Percentiles rank a stretch among this genome's conserved stretches.
phyloP scores from a whole-genome alignment of 2,329 filamentous ascomycete genomes.

The Pseudogymnoascus sp. region DNA sequence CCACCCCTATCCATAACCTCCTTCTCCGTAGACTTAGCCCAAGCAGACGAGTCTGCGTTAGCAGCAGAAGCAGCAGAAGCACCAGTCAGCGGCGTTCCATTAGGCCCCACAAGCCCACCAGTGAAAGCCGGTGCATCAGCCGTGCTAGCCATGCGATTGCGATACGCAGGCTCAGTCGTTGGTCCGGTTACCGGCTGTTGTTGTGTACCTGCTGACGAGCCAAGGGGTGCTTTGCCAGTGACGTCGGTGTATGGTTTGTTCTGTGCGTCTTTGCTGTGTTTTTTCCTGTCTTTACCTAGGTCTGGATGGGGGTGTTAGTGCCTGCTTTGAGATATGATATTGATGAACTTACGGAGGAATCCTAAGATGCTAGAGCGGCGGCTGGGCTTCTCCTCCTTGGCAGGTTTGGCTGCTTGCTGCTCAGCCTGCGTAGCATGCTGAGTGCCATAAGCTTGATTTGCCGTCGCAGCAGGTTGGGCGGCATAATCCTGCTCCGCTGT shows the following conservation, averaged over 20 bases:
- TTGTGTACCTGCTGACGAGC: conserved; percentile 19
- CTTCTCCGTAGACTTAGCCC: not conserved
- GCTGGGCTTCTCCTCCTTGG: conserved; percentile 12
- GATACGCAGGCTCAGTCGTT: not conserved
- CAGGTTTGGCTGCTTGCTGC: conserved; percentile 14
- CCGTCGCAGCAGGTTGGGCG: not conserved
- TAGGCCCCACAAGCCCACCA: not conserved
- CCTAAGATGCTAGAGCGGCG: conserved; percentile 19
- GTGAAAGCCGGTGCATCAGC: not conserved
- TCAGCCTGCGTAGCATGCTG: conserved; percentile 15
- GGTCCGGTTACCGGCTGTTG: conserved; percentile 7
- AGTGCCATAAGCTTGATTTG: not conserved
- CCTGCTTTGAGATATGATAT: not conserved
- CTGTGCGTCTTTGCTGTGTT: not conserved
- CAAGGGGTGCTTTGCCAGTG: conserved; percentile 16
- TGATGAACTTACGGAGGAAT: conserved; percentile 22
- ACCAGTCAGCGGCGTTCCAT: not conserved
- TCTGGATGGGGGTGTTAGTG: conserved; percentile 17
- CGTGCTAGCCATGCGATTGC: not conserved
- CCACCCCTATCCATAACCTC: not conserved
- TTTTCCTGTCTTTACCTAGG: conserved; percentile 21
- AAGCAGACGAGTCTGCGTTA: not conserved
- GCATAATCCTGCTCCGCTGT: not conserved
- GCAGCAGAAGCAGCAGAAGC: not conserved
- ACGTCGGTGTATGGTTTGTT: not conserved